A percentile compares a stretch with the other conserved stretches of the same genome.
Evolutionary conservation across 176 grass and related monocot species (phyloP).

Genomic region (Avena atlantica): DNA sequence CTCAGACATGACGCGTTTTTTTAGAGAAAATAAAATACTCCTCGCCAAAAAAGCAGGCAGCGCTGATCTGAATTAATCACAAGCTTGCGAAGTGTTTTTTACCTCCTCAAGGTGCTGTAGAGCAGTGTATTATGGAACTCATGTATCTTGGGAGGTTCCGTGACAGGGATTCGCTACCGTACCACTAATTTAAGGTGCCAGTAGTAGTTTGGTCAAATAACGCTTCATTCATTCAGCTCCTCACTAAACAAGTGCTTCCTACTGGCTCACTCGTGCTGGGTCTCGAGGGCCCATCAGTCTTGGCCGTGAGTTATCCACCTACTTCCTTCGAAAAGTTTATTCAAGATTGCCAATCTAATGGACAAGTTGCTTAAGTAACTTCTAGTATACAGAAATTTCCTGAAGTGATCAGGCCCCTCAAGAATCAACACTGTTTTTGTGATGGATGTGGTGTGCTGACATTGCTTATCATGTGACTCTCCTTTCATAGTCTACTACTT

Average conservation of each 20-base stretch:
- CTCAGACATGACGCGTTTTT: too few species aligned
- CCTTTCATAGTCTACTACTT: neutral
- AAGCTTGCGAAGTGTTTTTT: neutral
- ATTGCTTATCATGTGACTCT: constrained; percentile 7
- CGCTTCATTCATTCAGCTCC: neutral
- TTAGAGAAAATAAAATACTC: too few species aligned
- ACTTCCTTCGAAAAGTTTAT: constrained; percentile 8
- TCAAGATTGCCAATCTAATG: constrained; percentile 22
- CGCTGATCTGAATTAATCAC: neutral
- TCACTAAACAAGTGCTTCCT: constrained; percentile 4
- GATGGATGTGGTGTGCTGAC: neutral
- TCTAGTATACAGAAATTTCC: neutral
- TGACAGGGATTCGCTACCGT: neutral
- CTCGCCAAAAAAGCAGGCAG: neutral
- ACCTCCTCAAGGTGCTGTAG: neutral
- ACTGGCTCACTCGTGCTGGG: neutral
- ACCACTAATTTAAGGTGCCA: neutral
- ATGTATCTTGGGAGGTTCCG: constrained; percentile 22
- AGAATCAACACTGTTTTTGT: constrained; percentile 30
- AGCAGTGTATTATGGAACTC: constrained; percentile 17
- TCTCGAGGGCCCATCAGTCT: neutral
- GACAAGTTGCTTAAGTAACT: constrained; percentile 16
- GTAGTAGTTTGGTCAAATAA: constrained; percentile 31
- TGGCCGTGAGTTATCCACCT: neutral
- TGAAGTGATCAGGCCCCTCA: constrained; percentile 12